phyloP scores from a whole-genome alignment of 495 filamentous ascomycete genomes.

The Hypoxylon intermedium region DNA sequence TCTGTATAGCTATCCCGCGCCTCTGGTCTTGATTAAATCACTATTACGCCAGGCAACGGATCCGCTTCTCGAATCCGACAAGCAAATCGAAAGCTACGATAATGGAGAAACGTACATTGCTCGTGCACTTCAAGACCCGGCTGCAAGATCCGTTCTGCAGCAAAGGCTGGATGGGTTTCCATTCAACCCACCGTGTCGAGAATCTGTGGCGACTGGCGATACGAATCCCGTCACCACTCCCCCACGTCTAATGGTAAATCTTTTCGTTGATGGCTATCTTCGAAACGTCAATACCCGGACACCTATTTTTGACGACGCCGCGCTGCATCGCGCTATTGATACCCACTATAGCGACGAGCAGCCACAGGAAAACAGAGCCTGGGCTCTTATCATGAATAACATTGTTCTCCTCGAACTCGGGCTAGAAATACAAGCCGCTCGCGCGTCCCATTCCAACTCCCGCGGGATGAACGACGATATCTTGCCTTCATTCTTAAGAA shows the following conservation, averaged over 20 bases:
- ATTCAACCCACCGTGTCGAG: constrained; percentile 6
- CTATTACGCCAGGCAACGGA: too few relatives aligned
- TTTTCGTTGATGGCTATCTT: constrained; percentile 30
- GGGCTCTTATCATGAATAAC: constrained; percentile 32
- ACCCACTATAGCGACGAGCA: constrained; percentile 11
- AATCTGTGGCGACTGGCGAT: too few relatives aligned
- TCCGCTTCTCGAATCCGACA: too few relatives aligned
- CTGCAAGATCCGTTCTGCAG: too few relatives aligned
- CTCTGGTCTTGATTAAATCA: constrained; percentile 20
- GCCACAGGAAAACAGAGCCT: constrained; percentile 1
- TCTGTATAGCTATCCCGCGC: constrained; percentile 25
- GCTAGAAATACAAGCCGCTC: constrained; percentile 21
- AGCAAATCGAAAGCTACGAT: neutral
- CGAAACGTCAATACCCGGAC: constrained; percentile 19
- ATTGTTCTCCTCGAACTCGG: constrained; percentile 21
- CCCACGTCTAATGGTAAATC: constrained; percentile 16
- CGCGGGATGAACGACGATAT: constrained; percentile 20
- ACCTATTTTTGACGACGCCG: constrained; percentile 28
- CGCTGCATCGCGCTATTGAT: constrained; percentile 13
- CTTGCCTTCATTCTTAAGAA: constrained; percentile 26
- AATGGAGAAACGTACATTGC: neutral
- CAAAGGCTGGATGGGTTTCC: constrained; percentile 16
- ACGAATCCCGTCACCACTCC: constrained; percentile 21
- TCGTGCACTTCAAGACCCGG: too few relatives aligned
- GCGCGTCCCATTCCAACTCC: constrained; percentile 6